Base-by-base conservation (phyloP, 2,329 filamentous ascomycete species). In the Knoxdaviesia capensis region DNA sequence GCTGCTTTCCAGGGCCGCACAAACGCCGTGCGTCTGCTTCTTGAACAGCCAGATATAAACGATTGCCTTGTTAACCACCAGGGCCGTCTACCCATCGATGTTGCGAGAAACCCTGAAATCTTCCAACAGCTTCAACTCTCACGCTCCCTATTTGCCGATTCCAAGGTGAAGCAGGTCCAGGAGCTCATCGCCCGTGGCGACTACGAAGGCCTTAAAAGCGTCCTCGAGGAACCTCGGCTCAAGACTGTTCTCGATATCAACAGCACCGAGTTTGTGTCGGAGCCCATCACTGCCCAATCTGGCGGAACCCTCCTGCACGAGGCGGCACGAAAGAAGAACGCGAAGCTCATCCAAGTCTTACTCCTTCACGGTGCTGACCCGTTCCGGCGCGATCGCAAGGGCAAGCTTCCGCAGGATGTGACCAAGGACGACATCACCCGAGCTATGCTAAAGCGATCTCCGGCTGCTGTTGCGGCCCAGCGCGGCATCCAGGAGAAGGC, bases 401-500 rank as follows among this genome's bases (percentile, higher is more conserved):
- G 90, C 40, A 96, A 93, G 59, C 69, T 98, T 32, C 86, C 90
- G 3, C 90, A 98, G 55, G 88, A 94, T 58, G 80, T 94, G 38
- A 96, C 90, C 41, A 94, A 90, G 54, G 90, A 98, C 56, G 90
- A 98, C 53, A 74, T 74, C 45, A 94, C 85, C 10, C 75, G 80
- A 45, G 76, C 81, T 7, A 88, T 98, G 53, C 64, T 98, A 39
- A 98, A 96, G 63, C 84, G 79, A 52, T 96, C 88, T 0, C 90
- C 90, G 5, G 90, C 90, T 8, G 90, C 90, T 6, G 86, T 90
- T 6, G 87, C 86, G 9, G 90, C 90, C 1, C 90, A 96, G 60
- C 74, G 88, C 43, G 87, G 86, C 34, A 94, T 98, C 34, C 90
- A 98, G 59, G 90, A 98, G 60, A 94, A 90, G 64, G 90, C 87